Evolutionary conservation across 345 rosid species (phyloP).

Genomic region (Gossypium herbaceum): DNA sequence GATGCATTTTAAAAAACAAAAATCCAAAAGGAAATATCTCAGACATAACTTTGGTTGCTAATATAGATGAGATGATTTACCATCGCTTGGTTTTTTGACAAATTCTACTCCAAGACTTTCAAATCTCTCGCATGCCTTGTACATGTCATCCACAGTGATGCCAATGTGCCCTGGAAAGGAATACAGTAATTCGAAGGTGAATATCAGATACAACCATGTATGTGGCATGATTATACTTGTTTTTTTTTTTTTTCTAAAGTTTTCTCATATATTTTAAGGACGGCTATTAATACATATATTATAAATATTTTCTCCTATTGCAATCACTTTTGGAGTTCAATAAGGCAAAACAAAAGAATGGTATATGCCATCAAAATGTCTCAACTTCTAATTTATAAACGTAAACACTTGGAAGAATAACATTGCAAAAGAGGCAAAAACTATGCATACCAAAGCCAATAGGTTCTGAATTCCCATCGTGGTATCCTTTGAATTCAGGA

Average conservation of each 20-base stretch:
- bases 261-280: not conserved
- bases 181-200: too few species aligned
- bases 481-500: slow-evolving; percentile 87
- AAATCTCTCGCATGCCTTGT: slow-evolving; percentile 95
- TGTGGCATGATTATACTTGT: too few species aligned
- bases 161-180: slow-evolving; percentile 77
- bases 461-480: slow-evolving; percentile 92
- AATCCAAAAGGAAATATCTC: too few species aligned
- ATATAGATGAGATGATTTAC: slow-evolving; percentile 29
- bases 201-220: too few species aligned
- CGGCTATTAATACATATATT: not conserved
- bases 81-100: slow-evolving; percentile 77
- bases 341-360: not conserved
- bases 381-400: not conserved
- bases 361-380: not conserved
- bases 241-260: too few species aligned
- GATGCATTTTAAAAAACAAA: too few species aligned
- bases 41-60: not conserved
- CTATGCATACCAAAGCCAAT: slow-evolving; percentile 66
- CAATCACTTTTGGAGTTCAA: not conserved
- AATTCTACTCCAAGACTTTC: slow-evolving; percentile 82
- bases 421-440: not conserved
- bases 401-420: not conserved
- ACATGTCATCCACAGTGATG: slow-evolving; percentile 82
- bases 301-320: too few species aligned